Conservation (phyloP, 306 rosid species). For the Casuarina cunninghamiana region DNA sequence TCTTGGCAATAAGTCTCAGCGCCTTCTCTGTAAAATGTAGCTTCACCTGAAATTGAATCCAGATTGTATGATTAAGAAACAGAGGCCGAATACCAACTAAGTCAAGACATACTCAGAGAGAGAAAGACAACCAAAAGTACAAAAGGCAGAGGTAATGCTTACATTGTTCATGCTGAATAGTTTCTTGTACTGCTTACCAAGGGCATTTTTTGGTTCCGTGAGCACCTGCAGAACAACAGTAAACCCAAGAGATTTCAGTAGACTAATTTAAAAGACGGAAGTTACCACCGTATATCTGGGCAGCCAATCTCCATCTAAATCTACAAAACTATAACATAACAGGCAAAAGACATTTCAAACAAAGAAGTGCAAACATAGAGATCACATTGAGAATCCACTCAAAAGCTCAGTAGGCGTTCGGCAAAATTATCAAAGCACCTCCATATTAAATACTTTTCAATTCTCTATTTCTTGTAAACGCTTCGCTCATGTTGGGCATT, state of each 20-base stretch:
- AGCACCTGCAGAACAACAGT: conserved; percentile 61
- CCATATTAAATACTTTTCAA: too few species aligned
- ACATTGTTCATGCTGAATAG: conserved; percentile 86
- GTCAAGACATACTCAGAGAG: conserved; percentile 7
- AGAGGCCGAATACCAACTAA: conserved; percentile 9
- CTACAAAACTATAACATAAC: background rate
- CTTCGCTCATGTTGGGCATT: too few species aligned
- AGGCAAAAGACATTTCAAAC: background rate
- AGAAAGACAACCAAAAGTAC: background rate
- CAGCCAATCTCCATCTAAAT: background rate
- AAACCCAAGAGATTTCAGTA: conserved; percentile 19
- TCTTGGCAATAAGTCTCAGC: conserved; percentile 67
- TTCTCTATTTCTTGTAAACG: too few species aligned
- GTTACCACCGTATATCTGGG: background rate
- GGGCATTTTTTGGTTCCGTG: conserved; percentile 90
- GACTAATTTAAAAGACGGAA: background rate
- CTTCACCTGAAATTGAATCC: conserved; percentile 60
- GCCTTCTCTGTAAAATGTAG: conserved; percentile 75
- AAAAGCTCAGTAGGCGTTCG: background rate
- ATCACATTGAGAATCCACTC: background rate
- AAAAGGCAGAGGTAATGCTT: conserved; percentile 29
- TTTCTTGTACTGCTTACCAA: conserved; percentile 92
- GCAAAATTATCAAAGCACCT: too few species aligned
- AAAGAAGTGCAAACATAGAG: background rate
- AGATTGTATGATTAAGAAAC: conserved; percentile 14